Evolutionary conservation across 2,329 filamentous ascomycete genomes (phyloP).

Genomic region (Colletotrichum sp.): DNA sequence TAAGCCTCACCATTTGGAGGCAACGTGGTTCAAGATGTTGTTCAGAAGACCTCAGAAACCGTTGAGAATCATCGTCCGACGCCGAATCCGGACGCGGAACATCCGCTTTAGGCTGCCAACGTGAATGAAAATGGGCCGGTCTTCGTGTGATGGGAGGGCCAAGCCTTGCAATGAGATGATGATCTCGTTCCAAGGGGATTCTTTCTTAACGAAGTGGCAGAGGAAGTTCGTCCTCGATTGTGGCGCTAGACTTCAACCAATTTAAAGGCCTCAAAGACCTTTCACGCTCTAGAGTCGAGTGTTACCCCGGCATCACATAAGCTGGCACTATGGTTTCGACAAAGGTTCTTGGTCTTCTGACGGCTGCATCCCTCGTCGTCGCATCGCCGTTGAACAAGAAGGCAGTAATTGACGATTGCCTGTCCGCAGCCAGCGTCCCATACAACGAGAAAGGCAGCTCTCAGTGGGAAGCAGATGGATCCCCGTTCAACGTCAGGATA

Average conservation of each 20-base stretch:
- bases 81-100: not conserved
- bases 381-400: not conserved
- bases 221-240: not conserved
- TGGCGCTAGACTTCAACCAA: not conserved
- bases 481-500: constrained; percentile 38
- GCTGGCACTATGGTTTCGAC: not conserved
- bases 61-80: not conserved
- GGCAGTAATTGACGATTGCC: constrained; percentile 27
- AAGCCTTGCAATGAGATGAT: not conserved
- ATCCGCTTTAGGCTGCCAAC: accelerated
- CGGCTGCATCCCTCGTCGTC: not conserved
- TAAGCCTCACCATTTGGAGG: not conserved
- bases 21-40: not conserved
- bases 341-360: not conserved
- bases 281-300: not conserved
- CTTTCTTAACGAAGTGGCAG: too few species aligned
- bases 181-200: not conserved
- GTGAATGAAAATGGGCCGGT: not conserved
- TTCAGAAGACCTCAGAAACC: not conserved
- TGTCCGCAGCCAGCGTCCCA: constrained; percentile 26
- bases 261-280: not conserved
- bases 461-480: constrained; percentile 37
- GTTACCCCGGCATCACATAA: not conserved
- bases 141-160: not conserved
- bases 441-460: constrained; percentile 21